Conservation (phyloP, 2,329 filamentous ascomycete species). For the Talaromyces sp. region DNA sequence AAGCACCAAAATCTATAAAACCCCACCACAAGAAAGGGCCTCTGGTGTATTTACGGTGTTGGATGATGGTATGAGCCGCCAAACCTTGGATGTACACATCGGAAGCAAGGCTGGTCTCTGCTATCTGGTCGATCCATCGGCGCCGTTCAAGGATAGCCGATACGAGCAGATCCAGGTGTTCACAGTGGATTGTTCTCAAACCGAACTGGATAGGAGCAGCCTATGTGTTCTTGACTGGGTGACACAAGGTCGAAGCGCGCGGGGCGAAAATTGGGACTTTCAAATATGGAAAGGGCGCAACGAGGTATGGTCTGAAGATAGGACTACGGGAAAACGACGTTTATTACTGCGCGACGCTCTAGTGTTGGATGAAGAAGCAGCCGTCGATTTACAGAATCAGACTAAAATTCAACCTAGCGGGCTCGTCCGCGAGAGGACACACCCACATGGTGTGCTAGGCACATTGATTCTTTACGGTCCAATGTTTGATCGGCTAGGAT, state of each 20-base stretch:
- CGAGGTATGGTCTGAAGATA: constrained; percentile 59
- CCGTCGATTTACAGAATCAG: not conserved
- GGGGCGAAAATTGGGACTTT: constrained; percentile 87
- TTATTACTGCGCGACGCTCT: constrained; percentile 84
- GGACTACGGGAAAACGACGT: constrained; percentile 47
- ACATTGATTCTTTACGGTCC: constrained; percentile 79
- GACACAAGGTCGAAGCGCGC: constrained; percentile 76
- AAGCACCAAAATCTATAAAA: constrained; percentile 94
- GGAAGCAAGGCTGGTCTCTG: constrained; percentile 52
- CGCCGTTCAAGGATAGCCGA: constrained; percentile 79
- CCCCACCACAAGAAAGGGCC: constrained; percentile 33
- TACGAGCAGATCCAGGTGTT: constrained; percentile 86
- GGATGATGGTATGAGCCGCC: constrained; percentile 41
- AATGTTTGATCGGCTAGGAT: constrained; percentile 61
- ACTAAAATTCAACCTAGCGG: not conserved
- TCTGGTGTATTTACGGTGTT: not conserved
- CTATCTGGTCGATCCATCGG: constrained; percentile 84
- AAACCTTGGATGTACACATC: constrained; percentile 50
- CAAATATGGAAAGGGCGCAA: constrained; percentile 76
- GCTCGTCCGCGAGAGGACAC: constrained; percentile 59
- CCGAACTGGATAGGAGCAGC: constrained; percentile 44
- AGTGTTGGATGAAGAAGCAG: constrained; percentile 62
- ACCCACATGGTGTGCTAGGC: constrained; percentile 72
- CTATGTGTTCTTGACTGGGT: constrained; percentile 93
- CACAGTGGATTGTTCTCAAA: constrained; percentile 49